Conservation (phyloP, 2,329 filamentous ascomycete genomes). For the Colletotrichum cereale region DNA sequence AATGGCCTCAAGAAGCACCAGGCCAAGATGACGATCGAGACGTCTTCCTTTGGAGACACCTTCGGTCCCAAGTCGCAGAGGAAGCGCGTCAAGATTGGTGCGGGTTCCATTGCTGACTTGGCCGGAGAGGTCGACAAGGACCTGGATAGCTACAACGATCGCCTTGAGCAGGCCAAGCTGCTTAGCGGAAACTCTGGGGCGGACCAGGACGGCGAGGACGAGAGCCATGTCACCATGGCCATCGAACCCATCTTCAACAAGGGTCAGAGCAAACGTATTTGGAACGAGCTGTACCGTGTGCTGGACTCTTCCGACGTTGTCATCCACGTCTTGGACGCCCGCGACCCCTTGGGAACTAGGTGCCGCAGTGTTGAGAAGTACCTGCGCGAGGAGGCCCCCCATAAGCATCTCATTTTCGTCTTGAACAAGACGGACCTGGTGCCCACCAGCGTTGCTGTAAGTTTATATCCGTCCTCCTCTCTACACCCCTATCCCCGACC, state of each 20-base stretch:
- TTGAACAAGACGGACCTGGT: slow-evolving; percentile 95
- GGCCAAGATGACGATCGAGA: slow-evolving; percentile 94
- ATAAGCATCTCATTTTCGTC: slow-evolving; percentile 94
- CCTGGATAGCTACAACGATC: slow-evolving; percentile 84
- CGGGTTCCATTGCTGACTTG: slow-evolving; percentile 84
- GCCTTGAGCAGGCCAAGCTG: slow-evolving; percentile 81
- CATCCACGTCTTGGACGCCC: slow-evolving; percentile 92
- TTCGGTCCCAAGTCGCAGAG: slow-evolving; percentile 95
- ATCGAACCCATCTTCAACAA: slow-evolving; percentile 92
- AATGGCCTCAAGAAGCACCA: slow-evolving; percentile 93
- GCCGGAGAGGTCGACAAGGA: slow-evolving; percentile 84
- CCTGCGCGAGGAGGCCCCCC: slow-evolving; percentile 89
- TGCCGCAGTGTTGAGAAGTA: slow-evolving; percentile 88
- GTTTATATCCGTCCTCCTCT: slow-evolving; percentile 57
- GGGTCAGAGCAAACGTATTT: slow-evolving; percentile 94
- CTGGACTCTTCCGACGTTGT: slow-evolving; percentile 97
- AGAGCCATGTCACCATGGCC: slow-evolving; percentile 70
- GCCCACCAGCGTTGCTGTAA: slow-evolving; percentile 93
- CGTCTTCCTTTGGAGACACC: slow-evolving; percentile 85
- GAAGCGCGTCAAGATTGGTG: slow-evolving; percentile 90
- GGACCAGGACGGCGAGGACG: slow-evolving; percentile 59
- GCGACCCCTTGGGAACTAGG: slow-evolving; percentile 89
- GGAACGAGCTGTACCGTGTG: slow-evolving; percentile 96
- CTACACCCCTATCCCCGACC: slow-evolving; percentile 48
- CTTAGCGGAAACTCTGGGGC: slow-evolving; percentile 77